Conservation (phyloP, 169 alveolate species). For the Ichthyophthirius multifiliis region DNA sequence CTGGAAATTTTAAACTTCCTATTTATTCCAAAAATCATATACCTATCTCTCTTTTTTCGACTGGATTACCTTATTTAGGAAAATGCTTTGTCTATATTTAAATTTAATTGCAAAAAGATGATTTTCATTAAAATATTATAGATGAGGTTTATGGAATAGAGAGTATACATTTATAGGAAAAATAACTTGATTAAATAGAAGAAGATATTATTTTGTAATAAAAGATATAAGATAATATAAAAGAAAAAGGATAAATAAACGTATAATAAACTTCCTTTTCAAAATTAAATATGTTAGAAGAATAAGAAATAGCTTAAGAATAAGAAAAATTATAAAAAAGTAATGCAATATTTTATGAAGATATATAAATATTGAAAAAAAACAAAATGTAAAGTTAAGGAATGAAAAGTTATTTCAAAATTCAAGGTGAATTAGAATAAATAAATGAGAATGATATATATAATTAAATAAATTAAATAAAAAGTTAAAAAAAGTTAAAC, state of each 20-base stretch:
- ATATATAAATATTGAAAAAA: too few relatives aligned
- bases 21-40: background rate
- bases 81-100: background rate
- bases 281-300: too few relatives aligned
- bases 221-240: background rate
- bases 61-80: background rate
- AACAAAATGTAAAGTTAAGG: too few relatives aligned
- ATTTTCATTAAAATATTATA: background rate
- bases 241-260: background rate
- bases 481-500: too few relatives aligned
- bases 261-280: too few relatives aligned
- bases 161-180: background rate
- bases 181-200: background rate
- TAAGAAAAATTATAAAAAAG: too few relatives aligned
- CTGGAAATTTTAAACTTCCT: background rate
- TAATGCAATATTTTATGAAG: too few relatives aligned
- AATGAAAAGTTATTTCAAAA: too few relatives aligned
- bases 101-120: background rate
- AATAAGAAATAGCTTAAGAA: too few relatives aligned
- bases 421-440: too few relatives aligned
- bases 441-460: too few relatives aligned
- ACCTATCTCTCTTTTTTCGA: background rate
- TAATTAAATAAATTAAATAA: too few relatives aligned
- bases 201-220: background rate
- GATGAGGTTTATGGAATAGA: background rate